Percentiles rank a stretch among this genome's conserved stretches.
Conservation (phyloP, 495 filamentous ascomycete species). For the Neurospora tetrasperma region DNA sequence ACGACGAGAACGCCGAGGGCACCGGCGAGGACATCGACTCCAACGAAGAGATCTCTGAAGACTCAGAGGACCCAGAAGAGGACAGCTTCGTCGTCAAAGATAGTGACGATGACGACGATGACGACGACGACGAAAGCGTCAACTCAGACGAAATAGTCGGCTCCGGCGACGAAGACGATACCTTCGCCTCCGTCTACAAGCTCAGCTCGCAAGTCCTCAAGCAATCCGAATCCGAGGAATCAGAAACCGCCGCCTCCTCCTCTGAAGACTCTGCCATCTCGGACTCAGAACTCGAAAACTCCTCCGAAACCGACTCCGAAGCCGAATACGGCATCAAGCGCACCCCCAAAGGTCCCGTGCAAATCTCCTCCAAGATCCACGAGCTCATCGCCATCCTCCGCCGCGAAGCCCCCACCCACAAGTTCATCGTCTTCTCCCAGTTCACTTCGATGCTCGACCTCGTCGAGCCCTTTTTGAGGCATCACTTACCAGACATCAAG, state of each 20-base stretch:
- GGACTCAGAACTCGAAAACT: constrained; percentile 29
- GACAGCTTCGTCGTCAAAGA: constrained; percentile 39
- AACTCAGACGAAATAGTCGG: constrained; percentile 24
- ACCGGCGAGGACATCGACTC: constrained; percentile 62
- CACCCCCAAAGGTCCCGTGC: constrained; percentile 26
- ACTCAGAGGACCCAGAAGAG: constrained; percentile 41
- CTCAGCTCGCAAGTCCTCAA: constrained; percentile 25
- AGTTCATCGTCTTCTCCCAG: constrained; percentile 96
- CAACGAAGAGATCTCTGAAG: constrained; percentile 38
- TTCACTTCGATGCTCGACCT: constrained; percentile 96
- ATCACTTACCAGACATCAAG: constrained; percentile 47
- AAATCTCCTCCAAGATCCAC: constrained; percentile 82
- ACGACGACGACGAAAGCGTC: constrained; percentile 33
- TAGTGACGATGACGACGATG: constrained; percentile 22
- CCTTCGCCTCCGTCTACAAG: constrained; percentile 31
- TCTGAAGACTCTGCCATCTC: constrained; percentile 17
- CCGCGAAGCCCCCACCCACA: constrained; percentile 65
- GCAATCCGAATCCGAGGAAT: constrained; percentile 8
- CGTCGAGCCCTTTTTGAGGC: constrained; percentile 78
- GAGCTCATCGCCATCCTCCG: constrained; percentile 71
- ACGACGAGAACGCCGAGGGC: constrained; percentile 80
- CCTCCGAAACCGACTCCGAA: constrained; percentile 35
- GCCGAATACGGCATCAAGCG: constrained; percentile 19
- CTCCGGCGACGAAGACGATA: constrained; percentile 11
- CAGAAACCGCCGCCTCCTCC: constrained; percentile 16